A percentile compares a stretch with the other conserved stretches of the same genome.
These are phyloP conservation scores for Coccomyxa sp. DNA, from an alignment of 139 green algal genomes.

Conservation along the genomic window DNA sequence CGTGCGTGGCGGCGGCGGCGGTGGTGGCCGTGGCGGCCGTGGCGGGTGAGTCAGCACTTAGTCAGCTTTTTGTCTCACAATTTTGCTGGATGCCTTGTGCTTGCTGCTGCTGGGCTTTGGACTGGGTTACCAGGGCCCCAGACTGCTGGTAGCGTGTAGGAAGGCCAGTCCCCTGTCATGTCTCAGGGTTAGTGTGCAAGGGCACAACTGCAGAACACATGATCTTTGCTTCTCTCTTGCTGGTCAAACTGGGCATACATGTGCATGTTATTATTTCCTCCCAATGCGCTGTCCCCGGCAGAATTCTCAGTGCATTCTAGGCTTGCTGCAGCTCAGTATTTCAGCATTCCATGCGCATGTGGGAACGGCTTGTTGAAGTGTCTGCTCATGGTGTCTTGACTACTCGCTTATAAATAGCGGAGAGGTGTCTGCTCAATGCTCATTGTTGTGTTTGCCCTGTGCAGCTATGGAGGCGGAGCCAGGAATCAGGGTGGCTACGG, in stretches of 20 bases:
- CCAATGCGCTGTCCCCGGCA: background rate
- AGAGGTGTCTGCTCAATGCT: background rate
- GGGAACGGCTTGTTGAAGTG: background rate
- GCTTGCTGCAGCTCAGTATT: background rate
- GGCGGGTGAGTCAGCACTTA: background rate
- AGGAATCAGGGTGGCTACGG: background rate
- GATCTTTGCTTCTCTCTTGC: too few relatives aligned
- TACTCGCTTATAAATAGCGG: background rate
- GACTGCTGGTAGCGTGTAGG: background rate
- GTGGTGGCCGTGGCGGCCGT: background rate
- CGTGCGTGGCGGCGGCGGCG: background rate
- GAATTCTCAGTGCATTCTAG: background rate
- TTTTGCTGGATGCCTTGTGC: constrained; percentile 3
- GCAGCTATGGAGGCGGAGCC: constrained; percentile 7
- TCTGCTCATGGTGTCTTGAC: background rate
- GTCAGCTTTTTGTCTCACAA: too few relatives aligned
- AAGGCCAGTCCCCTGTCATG: background rate
- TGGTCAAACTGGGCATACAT: too few relatives aligned
- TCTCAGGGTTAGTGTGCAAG: background rate
- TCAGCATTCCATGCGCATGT: background rate
- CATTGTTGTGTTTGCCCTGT: constrained; percentile 8
- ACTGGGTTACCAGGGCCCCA: background rate
- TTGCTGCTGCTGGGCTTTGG: constrained; percentile 1
- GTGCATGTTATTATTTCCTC: too few relatives aligned
- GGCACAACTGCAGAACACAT: too few relatives aligned